Base-by-base conservation (phyloP, 1,139 yeast genomes). In the Lodderomyces beijingensis region DNA sequence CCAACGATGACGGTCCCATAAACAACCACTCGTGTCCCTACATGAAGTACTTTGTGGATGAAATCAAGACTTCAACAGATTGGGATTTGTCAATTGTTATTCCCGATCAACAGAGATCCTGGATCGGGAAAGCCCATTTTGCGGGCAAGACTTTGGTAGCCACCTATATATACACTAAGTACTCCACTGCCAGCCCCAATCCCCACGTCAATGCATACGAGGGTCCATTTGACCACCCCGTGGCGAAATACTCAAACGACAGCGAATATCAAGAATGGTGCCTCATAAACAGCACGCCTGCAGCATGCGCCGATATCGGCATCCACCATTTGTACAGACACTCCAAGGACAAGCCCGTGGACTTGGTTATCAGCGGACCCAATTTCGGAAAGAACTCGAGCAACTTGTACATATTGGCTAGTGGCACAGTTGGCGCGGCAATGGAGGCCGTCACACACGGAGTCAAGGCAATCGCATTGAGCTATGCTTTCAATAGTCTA, bases 391-490 rank as follows among this genome's bases (percentile, higher is more conserved):
- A 95, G 51, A 91, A 91, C 57, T 79, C 96, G 2, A 77, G 91
- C 24, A 87, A 93, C n/a, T 74, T 91, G 29, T 91, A 88, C 55
- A 84, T 88, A 37, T 73, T 91, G 49, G 79, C 96, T 8, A 81
- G 93, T 46, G 98, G 98, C n/a, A 91, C 98, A 1, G 84, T 91
- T 17, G 98, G 98, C 16, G 97, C 96, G 1, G 94, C 96, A 1
- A 77, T 89, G 88, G 98, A 91, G 58, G 94, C 91, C 1, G 86
- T 84, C 2, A 75, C 91, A 28, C 80, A 86, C 40, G 89, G 88
- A 1, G 73, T 73, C 24, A 79, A 70, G 46, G 65, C 95, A 3
- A 70, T 91, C 40, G 96, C 95, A 2, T 51, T 91, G 29, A 84
- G 95, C 26, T 91, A 77, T 66, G 91, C 94, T 5, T 89, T 81